These are phyloP conservation scores for Sugiyamaella lignohabitans DNA, from an alignment of 805 yeast genomes.

Conservation along the genomic window DNA sequence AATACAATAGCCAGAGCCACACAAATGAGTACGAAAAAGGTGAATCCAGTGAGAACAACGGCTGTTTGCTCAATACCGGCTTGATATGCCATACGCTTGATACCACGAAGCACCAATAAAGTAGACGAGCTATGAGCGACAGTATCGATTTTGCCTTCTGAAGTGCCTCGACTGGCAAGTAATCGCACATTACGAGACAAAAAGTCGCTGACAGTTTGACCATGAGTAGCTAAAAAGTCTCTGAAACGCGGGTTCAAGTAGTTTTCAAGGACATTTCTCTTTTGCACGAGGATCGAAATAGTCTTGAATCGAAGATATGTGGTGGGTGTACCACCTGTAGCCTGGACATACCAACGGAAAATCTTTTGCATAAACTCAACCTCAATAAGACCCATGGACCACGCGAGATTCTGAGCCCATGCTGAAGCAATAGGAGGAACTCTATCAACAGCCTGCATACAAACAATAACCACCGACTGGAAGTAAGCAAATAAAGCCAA, in stretches of 20 bases:
- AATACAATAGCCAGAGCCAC: conserved; percentile 61
- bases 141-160: conserved; percentile 4
- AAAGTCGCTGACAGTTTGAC: conserved; percentile 3
- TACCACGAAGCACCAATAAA: conserved; percentile 75
- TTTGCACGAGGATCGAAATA: conserved; percentile 67
- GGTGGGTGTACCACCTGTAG: conserved; percentile 85
- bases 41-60: conserved; percentile 78
- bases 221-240: conserved; percentile 7
- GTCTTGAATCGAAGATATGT: conserved; percentile 53
- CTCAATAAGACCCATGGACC: conserved; percentile 91
- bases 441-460: conserved; percentile 78
- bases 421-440: conserved; percentile 90
- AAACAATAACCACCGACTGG: conserved; percentile 77
- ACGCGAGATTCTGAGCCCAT: conserved; percentile 86
- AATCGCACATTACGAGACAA: not conserved
- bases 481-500: conserved; percentile 78
- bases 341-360: conserved; percentile 89
- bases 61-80: conserved; percentile 78
- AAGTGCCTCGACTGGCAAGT: conserved; percentile 3
- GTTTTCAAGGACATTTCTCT: conserved; percentile 31
- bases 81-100: conserved; percentile 71
- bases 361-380: conserved; percentile 76
- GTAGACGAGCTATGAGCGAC: conserved; percentile 21
- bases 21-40: conserved; percentile 74
- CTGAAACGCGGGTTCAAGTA: conserved; percentile 5